These are phyloP conservation scores for Orbilia brochopaga DNA, from an alignment of 2,329 filamentous ascomycete genomes.

Conservation along the genomic window DNA sequence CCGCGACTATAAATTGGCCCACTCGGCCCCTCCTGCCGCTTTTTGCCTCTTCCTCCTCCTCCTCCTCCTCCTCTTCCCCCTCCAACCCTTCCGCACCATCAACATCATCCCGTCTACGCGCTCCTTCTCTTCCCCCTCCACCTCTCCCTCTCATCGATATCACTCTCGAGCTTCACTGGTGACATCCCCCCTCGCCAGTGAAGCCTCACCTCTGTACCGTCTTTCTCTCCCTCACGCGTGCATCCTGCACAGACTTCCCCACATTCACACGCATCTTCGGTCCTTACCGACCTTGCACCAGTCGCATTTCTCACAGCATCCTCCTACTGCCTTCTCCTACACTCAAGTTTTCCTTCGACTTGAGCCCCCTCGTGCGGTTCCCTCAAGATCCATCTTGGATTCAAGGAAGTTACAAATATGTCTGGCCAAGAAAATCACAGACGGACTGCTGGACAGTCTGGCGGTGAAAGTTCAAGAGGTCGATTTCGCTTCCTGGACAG, in stretches of 20 bases:
- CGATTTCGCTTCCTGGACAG: neutral
- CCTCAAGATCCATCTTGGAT: neutral
- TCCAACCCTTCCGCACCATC: constrained; percentile 3
- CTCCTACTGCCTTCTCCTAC: neutral
- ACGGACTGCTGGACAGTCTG: neutral
- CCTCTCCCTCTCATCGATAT: neutral
- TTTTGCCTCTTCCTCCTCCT: constrained; percentile 3
- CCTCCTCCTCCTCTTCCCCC: neutral
- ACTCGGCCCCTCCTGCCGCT: constrained; percentile 2
- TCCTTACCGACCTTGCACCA: constrained; percentile 3
- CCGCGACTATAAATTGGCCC: neutral
- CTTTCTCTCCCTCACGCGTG: neutral
- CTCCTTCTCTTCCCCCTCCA: neutral
- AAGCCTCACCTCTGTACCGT: neutral
- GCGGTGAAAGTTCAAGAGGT: neutral
- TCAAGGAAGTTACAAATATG: neutral
- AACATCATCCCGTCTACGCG: neutral
- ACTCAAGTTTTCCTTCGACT: neutral
- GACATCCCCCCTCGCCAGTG: neutral
- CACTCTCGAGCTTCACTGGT: neutral
- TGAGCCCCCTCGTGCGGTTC: neutral
- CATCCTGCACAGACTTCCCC: neutral
- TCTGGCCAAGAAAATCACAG: neutral
- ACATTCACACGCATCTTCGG: neutral
- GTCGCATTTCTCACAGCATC: neutral